Evolutionary conservation across 208 protist species (phyloP).

Genomic region (Trichomonas tenax): DNA sequence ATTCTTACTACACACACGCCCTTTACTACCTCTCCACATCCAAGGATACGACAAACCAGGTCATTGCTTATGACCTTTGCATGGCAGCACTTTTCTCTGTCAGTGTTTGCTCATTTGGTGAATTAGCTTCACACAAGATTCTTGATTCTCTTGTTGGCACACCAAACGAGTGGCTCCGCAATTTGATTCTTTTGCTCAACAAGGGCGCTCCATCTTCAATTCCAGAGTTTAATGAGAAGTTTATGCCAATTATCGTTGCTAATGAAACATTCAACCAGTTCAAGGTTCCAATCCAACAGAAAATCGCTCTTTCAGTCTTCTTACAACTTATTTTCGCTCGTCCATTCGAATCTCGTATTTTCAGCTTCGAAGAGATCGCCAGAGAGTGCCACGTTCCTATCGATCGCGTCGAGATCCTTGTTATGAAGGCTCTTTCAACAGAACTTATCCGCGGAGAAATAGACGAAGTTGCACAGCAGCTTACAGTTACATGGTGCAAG

Average conservation of each 20-base stretch:
- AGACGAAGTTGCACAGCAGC: background rate
- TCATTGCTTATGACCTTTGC: background rate
- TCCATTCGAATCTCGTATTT: background rate
- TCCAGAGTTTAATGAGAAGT: background rate
- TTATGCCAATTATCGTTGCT: background rate
- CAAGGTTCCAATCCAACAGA: background rate
- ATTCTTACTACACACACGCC: background rate
- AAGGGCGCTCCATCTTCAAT: background rate
- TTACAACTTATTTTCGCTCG: background rate
- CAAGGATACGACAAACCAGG: background rate
- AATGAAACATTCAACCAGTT: background rate
- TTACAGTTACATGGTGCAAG: constrained; percentile 15
- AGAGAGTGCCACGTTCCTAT: background rate
- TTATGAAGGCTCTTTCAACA: background rate
- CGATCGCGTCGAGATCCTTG: background rate
- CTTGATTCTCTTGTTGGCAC: background rate
- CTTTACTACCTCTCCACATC: background rate
- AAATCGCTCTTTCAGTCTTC: background rate
- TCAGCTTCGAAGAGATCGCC: background rate
- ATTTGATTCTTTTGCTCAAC: background rate
- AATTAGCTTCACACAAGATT: background rate
- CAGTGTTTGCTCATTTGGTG: background rate
- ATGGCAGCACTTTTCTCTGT: background rate
- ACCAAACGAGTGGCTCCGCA: background rate
- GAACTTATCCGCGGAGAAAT: background rate